Evolutionary conservation across 352 stramenopile genomes (phyloP).

Genomic region (Pythium aristosporum): DNA sequence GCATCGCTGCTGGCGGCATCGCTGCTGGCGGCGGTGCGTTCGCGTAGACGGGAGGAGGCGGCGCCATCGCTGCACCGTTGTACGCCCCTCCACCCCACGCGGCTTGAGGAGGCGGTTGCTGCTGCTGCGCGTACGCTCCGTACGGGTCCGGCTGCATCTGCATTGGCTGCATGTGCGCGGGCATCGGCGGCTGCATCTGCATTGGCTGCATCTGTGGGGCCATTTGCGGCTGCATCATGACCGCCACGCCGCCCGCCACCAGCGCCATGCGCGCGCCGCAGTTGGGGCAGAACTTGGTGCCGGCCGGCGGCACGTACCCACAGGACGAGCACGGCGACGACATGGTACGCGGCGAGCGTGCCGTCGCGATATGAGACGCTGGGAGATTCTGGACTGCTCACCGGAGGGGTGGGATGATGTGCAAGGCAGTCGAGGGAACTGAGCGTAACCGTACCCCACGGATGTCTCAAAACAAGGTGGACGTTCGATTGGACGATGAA

Average conservation of each 20-base stretch:
- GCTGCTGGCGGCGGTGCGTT: background rate
- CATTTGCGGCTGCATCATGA: conserved; percentile 1
- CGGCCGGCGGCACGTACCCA: conserved; percentile 24
- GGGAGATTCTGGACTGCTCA: background rate
- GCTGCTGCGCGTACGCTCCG: background rate
- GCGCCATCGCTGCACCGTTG: background rate
- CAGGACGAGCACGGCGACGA: conserved; percentile 46
- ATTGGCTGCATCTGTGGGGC: background rate
- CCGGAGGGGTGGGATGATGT: conserved; percentile 3
- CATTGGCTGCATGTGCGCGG: background rate
- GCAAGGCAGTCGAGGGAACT: conserved; percentile 10
- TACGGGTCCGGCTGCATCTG: background rate
- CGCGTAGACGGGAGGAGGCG: background rate
- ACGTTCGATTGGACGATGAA: background rate
- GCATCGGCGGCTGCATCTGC: background rate
- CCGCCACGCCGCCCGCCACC: conserved; percentile 5
- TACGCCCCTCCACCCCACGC: conserved; percentile 13
- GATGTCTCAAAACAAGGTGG: conserved; percentile 16
- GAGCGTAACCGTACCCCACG: background rate
- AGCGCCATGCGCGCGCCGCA: conserved; percentile 39
- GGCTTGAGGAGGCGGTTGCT: background rate
- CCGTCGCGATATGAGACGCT: no score
- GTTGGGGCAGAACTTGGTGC: conserved; percentile 52
- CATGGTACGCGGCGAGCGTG: conserved; percentile 5
- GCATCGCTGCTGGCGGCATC: background rate